Percentiles rank a stretch among this genome's conserved stretches.
phyloP scores from a whole-genome alignment of 345 rosid genomes.

The Ceriops decandra region DNA sequence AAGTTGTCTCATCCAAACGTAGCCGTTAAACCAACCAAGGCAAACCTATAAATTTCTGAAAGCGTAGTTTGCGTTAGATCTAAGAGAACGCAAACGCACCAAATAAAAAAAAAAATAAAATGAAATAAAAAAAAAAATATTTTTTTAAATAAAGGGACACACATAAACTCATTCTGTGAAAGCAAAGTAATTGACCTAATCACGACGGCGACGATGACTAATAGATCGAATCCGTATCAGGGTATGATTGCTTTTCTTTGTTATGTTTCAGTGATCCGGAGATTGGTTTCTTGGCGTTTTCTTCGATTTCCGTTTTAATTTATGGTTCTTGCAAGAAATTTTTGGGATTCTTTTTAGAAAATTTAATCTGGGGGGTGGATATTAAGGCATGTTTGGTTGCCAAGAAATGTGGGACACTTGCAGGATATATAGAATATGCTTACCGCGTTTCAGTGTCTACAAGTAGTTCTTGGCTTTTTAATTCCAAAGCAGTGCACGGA shows the following conservation, averaged over 20 bases:
- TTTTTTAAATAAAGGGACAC: too few species aligned
- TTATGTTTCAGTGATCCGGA: neutral
- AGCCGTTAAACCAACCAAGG: too few species aligned
- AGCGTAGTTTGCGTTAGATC: slow-evolving; percentile 34
- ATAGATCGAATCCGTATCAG: neutral
- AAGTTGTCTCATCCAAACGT: neutral
- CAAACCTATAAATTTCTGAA: neutral
- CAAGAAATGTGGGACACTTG: neutral
- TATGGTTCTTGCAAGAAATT: neutral
- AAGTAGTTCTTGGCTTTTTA: too few species aligned
- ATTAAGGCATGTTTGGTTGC: neutral
- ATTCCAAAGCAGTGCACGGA: neutral
- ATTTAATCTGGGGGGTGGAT: too few species aligned
- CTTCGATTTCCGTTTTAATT: neutral
- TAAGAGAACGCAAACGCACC: slow-evolving; percentile 7
- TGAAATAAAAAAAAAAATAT: too few species aligned
- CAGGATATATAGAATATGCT: neutral
- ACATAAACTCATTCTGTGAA: neutral
- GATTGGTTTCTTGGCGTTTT: neutral
- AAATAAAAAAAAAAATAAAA: too few species aligned
- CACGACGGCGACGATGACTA: too few species aligned
- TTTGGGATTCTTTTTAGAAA: neutral
- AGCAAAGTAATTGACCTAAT: too few species aligned
- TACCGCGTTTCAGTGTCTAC: neutral
- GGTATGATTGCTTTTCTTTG: too few species aligned